Evolutionary conservation across 306 rosid genomes (phyloP), one percentile per base, ranked within the genome.

Genomic region (Medicago ruthenica): DNA sequence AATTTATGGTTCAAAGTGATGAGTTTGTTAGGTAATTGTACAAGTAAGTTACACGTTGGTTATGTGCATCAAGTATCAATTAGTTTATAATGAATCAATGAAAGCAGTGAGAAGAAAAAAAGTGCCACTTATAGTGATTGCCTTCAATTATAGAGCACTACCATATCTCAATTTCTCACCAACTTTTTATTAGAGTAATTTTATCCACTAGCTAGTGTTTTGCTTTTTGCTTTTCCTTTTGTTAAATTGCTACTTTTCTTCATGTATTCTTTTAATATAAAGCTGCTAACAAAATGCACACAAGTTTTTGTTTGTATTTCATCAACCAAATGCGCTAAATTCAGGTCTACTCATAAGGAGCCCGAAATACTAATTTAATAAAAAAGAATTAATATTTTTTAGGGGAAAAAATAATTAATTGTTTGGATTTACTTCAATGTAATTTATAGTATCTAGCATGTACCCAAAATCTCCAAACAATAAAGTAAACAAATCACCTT

Each of bases 91-190:
- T 20, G 36, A 61, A 61, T n/a, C 6, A 60, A 58, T 58, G 64
- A 22, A 34, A 41, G 24, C 40, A 12, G 31, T 31, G 78, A 18
- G 70, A 13, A 11, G 58, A 69, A 67, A 44, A 57, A 59, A 45
- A 60, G 45, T 16, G 9, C 21, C 34, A 9, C 17, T 45, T 22
- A 34, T 34, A 40, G 48, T 63, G 13, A 67, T 13, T 20, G 36
- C 20, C 16, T 12, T 34, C 37, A 76, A 64, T 81, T 71, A 76
- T 81, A 44, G 65, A 71, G 75, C 81, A 81, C 74, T 70, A 75
- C 21, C 15, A 21, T 12, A 39, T 11, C 50, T 21, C 17, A 5
- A 71, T 37, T 20, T 27, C 15, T 44, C 55, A 61, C 66, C 58
- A 16, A 65, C 78, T 71, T 24, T 57, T 74, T 36, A n/a, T 68